Base-by-base conservation (phyloP, 441 rosid genomes). In the Biscutella laevigata region DNA sequence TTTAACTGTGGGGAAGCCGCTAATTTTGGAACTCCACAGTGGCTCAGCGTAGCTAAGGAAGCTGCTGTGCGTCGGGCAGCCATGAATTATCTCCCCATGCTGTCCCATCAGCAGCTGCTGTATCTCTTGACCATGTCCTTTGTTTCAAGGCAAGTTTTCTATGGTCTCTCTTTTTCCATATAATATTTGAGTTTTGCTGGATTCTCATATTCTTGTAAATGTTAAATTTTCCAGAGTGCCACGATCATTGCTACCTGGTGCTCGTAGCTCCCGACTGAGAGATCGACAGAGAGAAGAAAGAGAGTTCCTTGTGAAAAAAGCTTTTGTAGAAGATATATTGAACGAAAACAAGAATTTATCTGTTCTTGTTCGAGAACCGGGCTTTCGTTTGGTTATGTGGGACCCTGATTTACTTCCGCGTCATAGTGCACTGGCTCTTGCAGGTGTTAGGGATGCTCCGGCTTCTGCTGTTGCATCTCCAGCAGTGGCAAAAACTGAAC, bases 1-100 rank as follows among this genome's bases (percentile, higher is more conserved):
- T 94, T 94, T 75, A 94, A 90, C 71, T 94, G 99, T 75, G 99
- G 99, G 57, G 99, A 94, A 75, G 99, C 99, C 32, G 96, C 99
- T 62, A 94, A 90, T 68, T 89, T 94, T 76, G 97, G 95, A 62
- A 94, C 99, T 66, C 92, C 99, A 14, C 92, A 82, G 72, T 94
- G 99, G 99, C 89, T 94, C 62, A 74, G 66, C 64, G 80, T 89
- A 69, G 99, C 99, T 9, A 94, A 83, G 79, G 99, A 85, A 68
- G 99, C 99, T 68, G 97, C 97, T 47, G 86, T 94, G 27, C 97
- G 99, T 3, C 79, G 99, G 73, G 99, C 97, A 51, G 97, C 99
- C 41, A 94, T 94, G 97, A 94, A 85, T 79, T 94, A 87, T 82
- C 95, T 90, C 61, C 99, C 99, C 34, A 94, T 94, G 99, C 91